These are phyloP conservation scores for Sporothrix variecibatus DNA, from an alignment of 2,329 filamentous ascomycete species.

Conservation along the genomic window DNA sequence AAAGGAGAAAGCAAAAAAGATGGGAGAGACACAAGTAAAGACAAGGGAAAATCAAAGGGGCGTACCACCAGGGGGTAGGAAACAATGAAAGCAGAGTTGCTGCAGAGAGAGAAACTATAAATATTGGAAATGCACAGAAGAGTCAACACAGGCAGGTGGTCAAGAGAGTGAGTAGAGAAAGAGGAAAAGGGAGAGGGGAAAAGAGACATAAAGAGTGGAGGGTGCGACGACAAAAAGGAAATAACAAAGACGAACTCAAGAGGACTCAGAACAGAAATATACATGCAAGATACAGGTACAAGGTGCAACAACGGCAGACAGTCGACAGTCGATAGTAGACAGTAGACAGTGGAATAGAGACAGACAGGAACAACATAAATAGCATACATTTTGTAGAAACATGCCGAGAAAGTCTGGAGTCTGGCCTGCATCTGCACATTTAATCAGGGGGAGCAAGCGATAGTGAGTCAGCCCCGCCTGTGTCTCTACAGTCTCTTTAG, in stretches of 20 bases:
- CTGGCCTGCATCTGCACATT: background rate
- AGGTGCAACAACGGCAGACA: background rate
- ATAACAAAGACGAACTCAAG: background rate
- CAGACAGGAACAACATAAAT: background rate
- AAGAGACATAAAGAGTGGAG: constrained; percentile 13
- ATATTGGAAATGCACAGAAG: constrained; percentile 4
- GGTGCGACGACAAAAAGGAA: background rate
- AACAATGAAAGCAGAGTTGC: background rate
- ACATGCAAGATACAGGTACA: background rate
- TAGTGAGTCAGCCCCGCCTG: background rate
- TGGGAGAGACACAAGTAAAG: background rate
- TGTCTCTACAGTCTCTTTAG: background rate
- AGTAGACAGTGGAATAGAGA: background rate
- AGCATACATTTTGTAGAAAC: background rate
- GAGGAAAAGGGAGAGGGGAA: background rate
- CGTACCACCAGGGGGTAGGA: background rate
- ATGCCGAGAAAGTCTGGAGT: background rate
- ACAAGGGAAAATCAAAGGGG: background rate
- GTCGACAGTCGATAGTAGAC: background rate
- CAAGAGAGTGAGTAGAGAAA: background rate
- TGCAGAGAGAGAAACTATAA: background rate
- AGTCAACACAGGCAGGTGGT: background rate
- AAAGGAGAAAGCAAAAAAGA: background rate
- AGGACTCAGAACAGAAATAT: background rate
- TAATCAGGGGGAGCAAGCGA: background rate